Evolutionary conservation across 2,329 filamentous ascomycete species (phyloP), one percentile per base, ranked within the genome.

Genomic region (Trichoderma arundinaceum): DNA sequence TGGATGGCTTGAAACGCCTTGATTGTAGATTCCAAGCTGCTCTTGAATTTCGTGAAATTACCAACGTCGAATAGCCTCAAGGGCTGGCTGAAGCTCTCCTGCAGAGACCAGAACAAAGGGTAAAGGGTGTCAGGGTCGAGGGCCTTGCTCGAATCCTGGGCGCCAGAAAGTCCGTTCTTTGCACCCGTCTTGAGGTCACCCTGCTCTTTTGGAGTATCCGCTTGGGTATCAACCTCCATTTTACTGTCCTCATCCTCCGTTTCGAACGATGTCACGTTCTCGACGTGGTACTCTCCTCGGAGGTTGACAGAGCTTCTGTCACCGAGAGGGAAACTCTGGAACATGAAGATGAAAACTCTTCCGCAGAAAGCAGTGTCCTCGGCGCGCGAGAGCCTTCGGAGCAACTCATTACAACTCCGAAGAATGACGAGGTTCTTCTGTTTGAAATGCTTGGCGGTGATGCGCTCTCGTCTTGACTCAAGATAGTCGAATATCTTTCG

Each of bases 341-440:
- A 99, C 75, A 99, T 87, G 77, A 97, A 99, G 69, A 99, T 97
- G 77, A 98, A 98, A 32, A 99, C 95, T 44, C 95, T 87, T 15
- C 95, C 95, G 74, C 95, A 99, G 75, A 99, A 99, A 0, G 96
- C 93, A 0, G 95, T 96, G 77, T 99, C 95, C 76, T 98, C 94
- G 4, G 95, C 94, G 65, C 95, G 88, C n/a, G 95, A 98, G 2
- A 99, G 84, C 52, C 95, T 87, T 41, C 94, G 89, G n/a, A 99
- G 83, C 15, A 99, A 83, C 78, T 98, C 95, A 77, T 98, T 99
- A 79, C 95, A 99, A 67, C 91, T 91, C 73, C 95, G 86, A n/a
- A 99, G 81, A 70, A 98, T 95, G 65, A 96, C 88, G 48, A 98
- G 81, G 66, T 92, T 90, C 77, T 96, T 97, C 74, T 91, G 90